Evolutionary conservation across 225 moss, liverwort and hornwort species (phyloP).

Genomic region (Pleurozium schreberi): DNA sequence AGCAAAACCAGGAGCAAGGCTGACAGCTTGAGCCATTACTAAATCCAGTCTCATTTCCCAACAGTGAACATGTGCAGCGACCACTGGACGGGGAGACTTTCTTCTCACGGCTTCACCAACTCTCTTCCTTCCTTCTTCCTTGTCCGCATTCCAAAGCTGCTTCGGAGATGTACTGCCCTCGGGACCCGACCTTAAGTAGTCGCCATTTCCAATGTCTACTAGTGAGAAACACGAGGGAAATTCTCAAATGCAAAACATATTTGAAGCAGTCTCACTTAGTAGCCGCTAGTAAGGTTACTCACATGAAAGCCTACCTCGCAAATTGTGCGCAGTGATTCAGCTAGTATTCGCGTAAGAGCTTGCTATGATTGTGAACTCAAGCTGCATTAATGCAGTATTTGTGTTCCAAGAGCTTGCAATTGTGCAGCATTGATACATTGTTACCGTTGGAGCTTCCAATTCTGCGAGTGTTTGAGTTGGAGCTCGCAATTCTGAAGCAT

Average conservation of each 20-base stretch:
- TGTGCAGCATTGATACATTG: neutral
- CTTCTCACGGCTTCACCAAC: neutral
- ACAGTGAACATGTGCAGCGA: neutral
- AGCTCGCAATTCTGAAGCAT: neutral
- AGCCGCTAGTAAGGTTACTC: neutral
- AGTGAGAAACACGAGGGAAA: neutral
- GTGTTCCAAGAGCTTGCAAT: neutral
- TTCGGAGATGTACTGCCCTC: neutral
- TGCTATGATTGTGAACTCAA: neutral
- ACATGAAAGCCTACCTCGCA: neutral
- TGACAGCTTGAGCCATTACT: neutral
- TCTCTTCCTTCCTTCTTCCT: neutral
- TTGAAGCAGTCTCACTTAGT: neutral
- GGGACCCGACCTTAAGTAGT: neutral
- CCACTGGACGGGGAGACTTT: neutral
- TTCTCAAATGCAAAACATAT: neutral
- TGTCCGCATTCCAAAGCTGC: neutral
- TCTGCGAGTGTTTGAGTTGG: neutral
- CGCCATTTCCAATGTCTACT: neutral
- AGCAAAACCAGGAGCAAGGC: neutral
- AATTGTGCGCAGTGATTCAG: neutral
- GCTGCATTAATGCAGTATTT: neutral
- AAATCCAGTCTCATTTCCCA: neutral
- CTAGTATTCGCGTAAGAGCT: neutral
- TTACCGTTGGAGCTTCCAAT: neutral